Conservation (phyloP, 768 basidiomycete species). For the Lactarius tabidus region DNA sequence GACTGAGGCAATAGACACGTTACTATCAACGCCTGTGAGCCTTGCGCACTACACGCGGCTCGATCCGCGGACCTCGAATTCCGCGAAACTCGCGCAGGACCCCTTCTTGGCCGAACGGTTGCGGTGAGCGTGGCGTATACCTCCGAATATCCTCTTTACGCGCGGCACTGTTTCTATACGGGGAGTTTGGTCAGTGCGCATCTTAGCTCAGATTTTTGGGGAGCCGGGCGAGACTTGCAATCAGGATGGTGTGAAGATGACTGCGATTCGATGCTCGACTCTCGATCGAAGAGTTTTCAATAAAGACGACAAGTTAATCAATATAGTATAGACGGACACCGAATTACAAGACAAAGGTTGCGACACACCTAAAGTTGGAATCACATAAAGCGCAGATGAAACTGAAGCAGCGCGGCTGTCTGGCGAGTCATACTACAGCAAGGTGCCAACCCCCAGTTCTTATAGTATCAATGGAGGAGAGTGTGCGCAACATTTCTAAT, state of each 20-base stretch:
- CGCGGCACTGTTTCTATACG: not conserved
- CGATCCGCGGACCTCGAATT: not conserved
- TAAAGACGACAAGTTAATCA: not conserved
- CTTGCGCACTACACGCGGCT: not conserved
- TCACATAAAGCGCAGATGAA: not conserved
- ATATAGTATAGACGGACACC: not conserved
- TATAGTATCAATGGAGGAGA: not conserved
- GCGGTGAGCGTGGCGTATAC: not conserved
- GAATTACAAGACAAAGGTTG: not conserved
- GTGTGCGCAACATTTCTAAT: not conserved
- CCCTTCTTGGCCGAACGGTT: not conserved
- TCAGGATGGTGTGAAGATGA: not conserved
- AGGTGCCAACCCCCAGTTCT: not conserved
- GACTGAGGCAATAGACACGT: not conserved
- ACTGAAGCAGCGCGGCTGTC: not conserved
- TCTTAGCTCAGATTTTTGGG: slow-evolving; percentile 3
- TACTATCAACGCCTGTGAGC: not conserved
- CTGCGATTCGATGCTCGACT: not conserved
- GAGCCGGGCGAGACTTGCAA: not conserved
- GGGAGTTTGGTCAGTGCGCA: slow-evolving; percentile 1
- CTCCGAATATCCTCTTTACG: not conserved
- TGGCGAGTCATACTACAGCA: not conserved
- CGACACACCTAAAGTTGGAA: not conserved
- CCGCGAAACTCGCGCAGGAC: not conserved
- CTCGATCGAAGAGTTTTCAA: not conserved